Conservation (phyloP, 371 early-diverging fungal species). For the Mortierella sp. region DNA sequence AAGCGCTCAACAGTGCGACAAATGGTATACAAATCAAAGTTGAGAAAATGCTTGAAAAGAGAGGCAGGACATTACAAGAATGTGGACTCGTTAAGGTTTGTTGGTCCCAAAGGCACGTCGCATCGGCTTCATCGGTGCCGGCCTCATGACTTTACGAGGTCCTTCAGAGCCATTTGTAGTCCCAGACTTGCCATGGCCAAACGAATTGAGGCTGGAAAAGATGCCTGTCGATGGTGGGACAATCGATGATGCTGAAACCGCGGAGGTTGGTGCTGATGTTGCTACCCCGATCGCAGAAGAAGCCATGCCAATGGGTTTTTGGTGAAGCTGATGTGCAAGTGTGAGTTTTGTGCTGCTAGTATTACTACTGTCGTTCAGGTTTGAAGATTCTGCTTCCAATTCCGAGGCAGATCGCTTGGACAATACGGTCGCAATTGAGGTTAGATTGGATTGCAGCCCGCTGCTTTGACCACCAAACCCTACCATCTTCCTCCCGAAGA, state of each 20-base stretch:
- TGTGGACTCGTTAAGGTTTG: background rate
- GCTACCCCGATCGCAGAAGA: background rate
- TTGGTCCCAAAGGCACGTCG: conserved; percentile 18
- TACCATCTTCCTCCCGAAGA: conserved; percentile 6
- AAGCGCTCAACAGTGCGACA: too few species aligned
- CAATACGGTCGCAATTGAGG: background rate
- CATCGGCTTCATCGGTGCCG: conserved; percentile 17
- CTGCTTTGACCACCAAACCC: background rate
- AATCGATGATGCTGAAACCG: conserved; percentile 2
- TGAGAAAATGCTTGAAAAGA: background rate
- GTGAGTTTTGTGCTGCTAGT: background rate
- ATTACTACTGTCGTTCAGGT: conserved; percentile 19
- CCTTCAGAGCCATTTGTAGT: conserved; percentile 26
- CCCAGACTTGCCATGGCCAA: conserved; percentile 40
- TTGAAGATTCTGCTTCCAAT: conserved; percentile 13
- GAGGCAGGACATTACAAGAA: background rate
- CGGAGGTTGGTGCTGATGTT: background rate
- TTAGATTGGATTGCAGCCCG: background rate
- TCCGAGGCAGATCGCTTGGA: conserved; percentile 32
- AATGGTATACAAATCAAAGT: background rate
- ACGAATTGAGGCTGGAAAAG: conserved; percentile 7
- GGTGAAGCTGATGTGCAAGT: too few species aligned
- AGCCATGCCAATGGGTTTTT: background rate
- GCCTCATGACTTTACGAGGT: conserved; percentile 44
- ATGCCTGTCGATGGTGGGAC: conserved; percentile 1